These are phyloP conservation scores for Setaria viridis DNA, from an alignment of 202 grass and related monocot genomes.

Conservation along the genomic window DNA sequence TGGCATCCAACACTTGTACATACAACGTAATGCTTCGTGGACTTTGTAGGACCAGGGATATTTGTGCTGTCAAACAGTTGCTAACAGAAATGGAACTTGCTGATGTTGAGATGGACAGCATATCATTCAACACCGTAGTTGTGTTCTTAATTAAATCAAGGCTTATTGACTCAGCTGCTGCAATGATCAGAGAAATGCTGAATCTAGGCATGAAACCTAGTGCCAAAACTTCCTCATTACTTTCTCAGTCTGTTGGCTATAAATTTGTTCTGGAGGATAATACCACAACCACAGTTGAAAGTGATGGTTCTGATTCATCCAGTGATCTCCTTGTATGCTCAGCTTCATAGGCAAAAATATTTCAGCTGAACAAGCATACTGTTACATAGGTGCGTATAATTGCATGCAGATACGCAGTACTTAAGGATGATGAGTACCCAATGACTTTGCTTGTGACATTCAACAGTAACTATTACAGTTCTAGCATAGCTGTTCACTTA, in stretches of 20 bases:
- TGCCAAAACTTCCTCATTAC: conserved; percentile 52
- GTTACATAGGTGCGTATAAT: conserved; percentile 19
- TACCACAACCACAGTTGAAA: conserved; percentile 41
- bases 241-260: conserved; percentile 51
- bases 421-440: conserved; percentile 30
- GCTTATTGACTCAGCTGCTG: conserved; percentile 41
- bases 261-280: conserved; percentile 43
- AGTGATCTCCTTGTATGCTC: conserved; percentile 71
- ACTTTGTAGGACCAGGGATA: conserved; percentile 72
- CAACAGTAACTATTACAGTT: conserved; percentile 18
- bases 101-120: conserved; percentile 67
- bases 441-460: conserved; percentile 29
- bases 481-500: conserved; percentile 29
- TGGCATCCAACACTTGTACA: conserved; percentile 65
- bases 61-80: conserved; percentile 55
- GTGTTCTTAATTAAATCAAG: conserved; percentile 64
- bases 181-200: conserved; percentile 68
- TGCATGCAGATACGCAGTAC: conserved; percentile 26
- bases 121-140: conserved; percentile 75
- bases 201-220: conserved; percentile 69
- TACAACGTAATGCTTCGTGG: conserved; percentile 93
- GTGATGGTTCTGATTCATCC: conserved; percentile 56
- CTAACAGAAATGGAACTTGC: conserved; percentile 76
- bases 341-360: conserved; percentile 51
- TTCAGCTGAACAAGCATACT: conserved; percentile 38